Conservation (phyloP, 2,329 filamentous ascomycete species). For the Colletotrichum sp. region DNA sequence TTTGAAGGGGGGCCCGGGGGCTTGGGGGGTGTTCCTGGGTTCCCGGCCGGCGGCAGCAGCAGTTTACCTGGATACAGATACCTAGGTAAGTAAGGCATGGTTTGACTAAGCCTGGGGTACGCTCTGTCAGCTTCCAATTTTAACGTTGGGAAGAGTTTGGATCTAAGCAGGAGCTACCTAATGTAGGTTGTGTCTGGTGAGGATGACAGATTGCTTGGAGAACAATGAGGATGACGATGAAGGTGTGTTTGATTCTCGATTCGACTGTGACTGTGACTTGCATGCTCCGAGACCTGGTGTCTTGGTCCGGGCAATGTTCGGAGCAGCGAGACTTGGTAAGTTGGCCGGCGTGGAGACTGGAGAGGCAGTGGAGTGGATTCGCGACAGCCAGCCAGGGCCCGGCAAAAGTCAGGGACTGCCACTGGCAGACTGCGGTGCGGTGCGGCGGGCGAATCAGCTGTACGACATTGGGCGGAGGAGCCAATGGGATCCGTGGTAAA, state of each 20-base stretch:
- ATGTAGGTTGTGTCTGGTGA: neutral
- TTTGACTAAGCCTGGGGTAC: neutral
- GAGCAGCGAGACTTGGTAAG: neutral
- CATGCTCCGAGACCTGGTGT: neutral
- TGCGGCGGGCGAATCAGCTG: constrained; percentile 7
- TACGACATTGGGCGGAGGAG: constrained; percentile 4
- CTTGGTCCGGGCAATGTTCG: neutral
- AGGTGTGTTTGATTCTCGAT: neutral
- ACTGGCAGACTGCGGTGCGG: too few species aligned
- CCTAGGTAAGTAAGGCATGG: neutral
- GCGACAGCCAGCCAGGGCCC: neutral
- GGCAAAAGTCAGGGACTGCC: neutral
- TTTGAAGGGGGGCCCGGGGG: neutral
- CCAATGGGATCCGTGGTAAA: neutral
- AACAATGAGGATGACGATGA: neutral
- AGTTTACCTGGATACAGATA: neutral
- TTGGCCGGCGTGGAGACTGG: neutral
- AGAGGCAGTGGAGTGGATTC: neutral
- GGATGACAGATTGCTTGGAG: neutral
- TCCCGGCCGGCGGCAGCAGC: neutral
- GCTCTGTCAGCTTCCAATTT: neutral
- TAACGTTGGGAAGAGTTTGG: neutral
- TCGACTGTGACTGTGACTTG: neutral
- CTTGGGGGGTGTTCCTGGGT: neutral
- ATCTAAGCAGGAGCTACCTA: neutral